Conservation (phyloP, 768 basidiomycete genomes). For the Gloeostereum incarnatum region DNA sequence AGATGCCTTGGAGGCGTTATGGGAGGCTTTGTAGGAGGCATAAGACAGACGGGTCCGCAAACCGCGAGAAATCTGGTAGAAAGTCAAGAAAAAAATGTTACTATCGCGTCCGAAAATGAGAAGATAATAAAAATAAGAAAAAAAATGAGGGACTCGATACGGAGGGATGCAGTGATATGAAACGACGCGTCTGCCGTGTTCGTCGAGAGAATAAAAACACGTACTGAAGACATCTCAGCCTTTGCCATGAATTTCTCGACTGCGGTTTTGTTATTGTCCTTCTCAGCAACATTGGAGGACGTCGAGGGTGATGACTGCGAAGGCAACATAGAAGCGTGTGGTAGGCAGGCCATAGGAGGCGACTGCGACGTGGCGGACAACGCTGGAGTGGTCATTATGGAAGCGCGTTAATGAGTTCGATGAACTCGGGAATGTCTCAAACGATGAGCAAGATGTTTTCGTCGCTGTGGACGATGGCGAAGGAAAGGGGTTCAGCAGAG, state of each 20-base stretch:
- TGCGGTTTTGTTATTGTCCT: slow-evolving; percentile 55
- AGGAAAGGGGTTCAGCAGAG: slow-evolving; percentile 9
- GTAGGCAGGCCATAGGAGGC: slow-evolving; percentile 58
- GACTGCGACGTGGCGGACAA: slow-evolving; percentile 80
- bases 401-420: slow-evolving; percentile 30
- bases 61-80: slow-evolving; percentile 75
- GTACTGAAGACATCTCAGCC: slow-evolving; percentile 78
- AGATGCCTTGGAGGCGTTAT: slow-evolving; percentile 58
- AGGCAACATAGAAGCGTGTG: slow-evolving; percentile 29
- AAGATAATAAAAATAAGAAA: slow-evolving; percentile 4
- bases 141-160: slow-evolving; percentile 5
- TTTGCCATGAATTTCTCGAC: slow-evolving; percentile 71
- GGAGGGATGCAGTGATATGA: slow-evolving; percentile 1
- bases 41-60: slow-evolving; percentile 75
- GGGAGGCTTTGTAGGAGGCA: slow-evolving; percentile 76
- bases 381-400: slow-evolving; percentile 73
- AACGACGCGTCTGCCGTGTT: slow-evolving; percentile 38
- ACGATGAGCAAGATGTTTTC: slow-evolving; percentile 15
- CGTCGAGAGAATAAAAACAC: slow-evolving; percentile 26
- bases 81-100: slow-evolving; percentile 24
- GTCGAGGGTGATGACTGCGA: slow-evolving; percentile 21
- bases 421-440: too few species aligned
- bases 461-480: slow-evolving; percentile 22
- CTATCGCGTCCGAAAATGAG: slow-evolving; percentile 17
- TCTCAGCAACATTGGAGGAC: slow-evolving; percentile 33